phyloP scores from a whole-genome alignment of 768 basidiomycete species.

The Collybia sordida region DNA sequence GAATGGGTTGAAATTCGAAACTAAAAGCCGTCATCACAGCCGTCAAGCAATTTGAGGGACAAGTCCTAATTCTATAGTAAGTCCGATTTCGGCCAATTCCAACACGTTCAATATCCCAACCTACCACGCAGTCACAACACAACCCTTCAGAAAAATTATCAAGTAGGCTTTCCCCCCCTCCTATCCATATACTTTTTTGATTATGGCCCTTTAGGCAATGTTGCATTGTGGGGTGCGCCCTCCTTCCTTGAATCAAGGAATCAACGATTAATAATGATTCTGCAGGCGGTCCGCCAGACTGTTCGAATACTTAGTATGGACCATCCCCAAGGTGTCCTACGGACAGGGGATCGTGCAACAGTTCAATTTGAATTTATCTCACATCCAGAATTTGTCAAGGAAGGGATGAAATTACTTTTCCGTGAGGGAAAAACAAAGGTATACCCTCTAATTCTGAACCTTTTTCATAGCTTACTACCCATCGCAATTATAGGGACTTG shows the following conservation, averaged over 20 bases:
- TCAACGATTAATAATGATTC: conserved; percentile 4
- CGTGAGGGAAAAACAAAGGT: conserved; percentile 97
- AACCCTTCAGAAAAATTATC: conserved; percentile 90
- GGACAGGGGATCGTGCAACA: conserved; percentile 93
- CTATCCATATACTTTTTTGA: neutral
- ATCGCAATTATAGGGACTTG: conserved; percentile 56
- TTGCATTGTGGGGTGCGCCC: conserved; percentile 80
- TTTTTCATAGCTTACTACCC: conserved; percentile 1
- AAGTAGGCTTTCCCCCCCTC: conserved; percentile 45
- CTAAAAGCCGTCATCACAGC: conserved; percentile 44
- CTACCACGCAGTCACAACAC: conserved; percentile 73
- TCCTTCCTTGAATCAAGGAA: neutral
- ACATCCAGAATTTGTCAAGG: conserved; percentile 88
- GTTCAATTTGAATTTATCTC: conserved; percentile 96
- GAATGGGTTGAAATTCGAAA: neutral
- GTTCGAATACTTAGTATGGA: conserved; percentile 91
- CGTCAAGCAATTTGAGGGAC: conserved; percentile 85
- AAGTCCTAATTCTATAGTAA: conserved; percentile 90
- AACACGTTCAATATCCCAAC: conserved; percentile 1
- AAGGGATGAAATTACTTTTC: conserved; percentile 91
- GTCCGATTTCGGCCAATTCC: conserved; percentile 20
- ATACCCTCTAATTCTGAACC: conserved; percentile 13
- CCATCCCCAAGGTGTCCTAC: conserved; percentile 82
- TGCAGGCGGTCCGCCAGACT: conserved; percentile 87
- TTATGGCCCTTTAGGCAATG: conserved; percentile 64